Conservation (phyloP, 192 early-diverging fungal species). For the Entomortierella lignicola region DNA sequence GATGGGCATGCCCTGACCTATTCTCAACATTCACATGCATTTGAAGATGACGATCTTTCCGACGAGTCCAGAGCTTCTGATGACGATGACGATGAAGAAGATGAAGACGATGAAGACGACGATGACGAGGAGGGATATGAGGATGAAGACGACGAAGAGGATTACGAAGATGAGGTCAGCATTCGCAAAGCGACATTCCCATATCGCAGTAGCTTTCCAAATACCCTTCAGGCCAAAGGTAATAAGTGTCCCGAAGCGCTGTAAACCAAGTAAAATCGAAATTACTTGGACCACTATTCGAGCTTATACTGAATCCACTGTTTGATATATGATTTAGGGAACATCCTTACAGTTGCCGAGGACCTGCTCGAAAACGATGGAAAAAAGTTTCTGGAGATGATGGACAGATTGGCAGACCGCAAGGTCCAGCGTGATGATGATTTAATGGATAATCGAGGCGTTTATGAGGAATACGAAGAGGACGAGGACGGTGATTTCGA, state of each 20-base stretch:
- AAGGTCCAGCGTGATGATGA: conserved; percentile 85
- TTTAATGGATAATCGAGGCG: conserved; percentile 59
- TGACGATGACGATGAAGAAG: conserved; percentile 62
- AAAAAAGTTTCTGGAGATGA: conserved; percentile 95
- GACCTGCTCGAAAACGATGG: conserved; percentile 94
- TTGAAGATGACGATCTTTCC: conserved; percentile 53
- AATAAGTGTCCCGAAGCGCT: neutral
- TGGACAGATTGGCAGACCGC: conserved; percentile 93
- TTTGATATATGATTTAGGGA: conserved; percentile 43
- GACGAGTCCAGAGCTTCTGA: conserved; percentile 59
- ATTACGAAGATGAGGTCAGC: conserved; percentile 57
- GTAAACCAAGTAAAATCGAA: neutral
- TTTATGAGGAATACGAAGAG: conserved; percentile 65
- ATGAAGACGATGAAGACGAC: conserved; percentile 57
- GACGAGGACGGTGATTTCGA: conserved; percentile 74
- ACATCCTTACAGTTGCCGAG: conserved; percentile 83
- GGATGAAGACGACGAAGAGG: conserved; percentile 71
- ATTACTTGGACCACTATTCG: neutral
- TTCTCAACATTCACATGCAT: conserved; percentile 53
- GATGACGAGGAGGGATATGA: conserved; percentile 69
- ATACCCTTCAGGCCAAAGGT: conserved; percentile 85
- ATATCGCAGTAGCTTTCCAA: conserved; percentile 72
- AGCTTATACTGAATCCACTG: neutral
- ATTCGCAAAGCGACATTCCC: conserved; percentile 60
- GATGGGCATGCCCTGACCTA: conserved; percentile 53